Conservation (phyloP, 2,329 filamentous ascomycete genomes). For the Cladosporium sp. region DNA sequence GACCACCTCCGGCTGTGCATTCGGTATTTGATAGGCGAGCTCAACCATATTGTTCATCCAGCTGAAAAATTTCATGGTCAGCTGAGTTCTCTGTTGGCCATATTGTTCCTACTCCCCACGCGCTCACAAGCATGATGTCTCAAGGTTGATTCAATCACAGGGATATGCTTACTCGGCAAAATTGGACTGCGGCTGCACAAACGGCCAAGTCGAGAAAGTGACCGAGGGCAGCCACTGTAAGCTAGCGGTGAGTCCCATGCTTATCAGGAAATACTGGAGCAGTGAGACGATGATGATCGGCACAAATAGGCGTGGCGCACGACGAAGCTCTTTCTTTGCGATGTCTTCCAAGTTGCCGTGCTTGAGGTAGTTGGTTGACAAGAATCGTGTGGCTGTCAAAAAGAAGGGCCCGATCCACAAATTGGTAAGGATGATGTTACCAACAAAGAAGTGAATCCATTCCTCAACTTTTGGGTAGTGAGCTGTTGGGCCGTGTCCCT, state of each 20-base stretch:
- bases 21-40: constrained; percentile 44
- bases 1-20: constrained; percentile 44
- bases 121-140: neutral
- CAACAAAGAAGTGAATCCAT: constrained; percentile 39
- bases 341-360: constrained; percentile 40
- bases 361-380: constrained; percentile 39
- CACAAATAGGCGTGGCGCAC: constrained; percentile 44
- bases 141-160: no score
- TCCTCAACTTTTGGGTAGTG: constrained; percentile 38
- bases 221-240: constrained; percentile 44
- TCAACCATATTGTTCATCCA: constrained; percentile 44
- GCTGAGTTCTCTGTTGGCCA: no score
- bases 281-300: constrained; percentile 40
- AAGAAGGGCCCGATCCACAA: constrained; percentile 48
- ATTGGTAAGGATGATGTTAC: constrained; percentile 42
- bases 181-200: constrained; percentile 36
- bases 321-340: constrained; percentile 41
- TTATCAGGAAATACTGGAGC: constrained; percentile 45
- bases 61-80: neutral
- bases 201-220: constrained; percentile 47
- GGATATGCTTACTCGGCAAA: constrained; percentile 30
- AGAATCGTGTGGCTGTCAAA: constrained; percentile 45
- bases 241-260: constrained; percentile 39
- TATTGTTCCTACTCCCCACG: no score
- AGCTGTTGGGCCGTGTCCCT: constrained; percentile 26